phyloP scores from a whole-genome alignment of 371 early-diverging fungal species.

The Rhizomucor pusillus region DNA sequence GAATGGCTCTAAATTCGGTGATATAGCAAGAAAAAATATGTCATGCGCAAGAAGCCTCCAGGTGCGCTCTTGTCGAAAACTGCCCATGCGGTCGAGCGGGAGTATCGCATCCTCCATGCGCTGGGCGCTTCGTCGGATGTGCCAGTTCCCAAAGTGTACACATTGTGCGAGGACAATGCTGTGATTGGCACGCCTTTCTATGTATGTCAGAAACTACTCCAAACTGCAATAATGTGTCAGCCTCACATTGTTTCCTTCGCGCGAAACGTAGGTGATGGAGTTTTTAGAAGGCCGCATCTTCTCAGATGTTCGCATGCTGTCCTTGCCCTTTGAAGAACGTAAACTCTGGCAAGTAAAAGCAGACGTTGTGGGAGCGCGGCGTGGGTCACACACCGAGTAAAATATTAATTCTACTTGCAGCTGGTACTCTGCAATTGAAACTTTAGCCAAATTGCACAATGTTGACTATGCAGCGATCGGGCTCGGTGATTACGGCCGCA shows the following conservation, averaged over 20 bases:
- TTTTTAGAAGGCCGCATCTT: conserved; percentile 88
- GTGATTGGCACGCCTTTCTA: conserved; percentile 92
- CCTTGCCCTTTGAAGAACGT: conserved; percentile 57
- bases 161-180: conserved; percentile 74
- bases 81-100: conserved; percentile 92
- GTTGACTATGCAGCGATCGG: conserved; percentile 67
- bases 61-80: conserved; percentile 81
- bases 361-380: neutral
- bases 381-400: too few relatives aligned
- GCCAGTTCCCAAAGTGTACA: conserved; percentile 87
- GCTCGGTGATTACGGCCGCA: conserved; percentile 67
- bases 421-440: conserved; percentile 72
- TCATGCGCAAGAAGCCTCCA: conserved; percentile 91
- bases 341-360: conserved; percentile 43
- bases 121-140: conserved; percentile 70
- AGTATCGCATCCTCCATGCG: conserved; percentile 78
- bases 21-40: conserved; percentile 58
- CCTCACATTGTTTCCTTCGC: neutral
- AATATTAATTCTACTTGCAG: too few relatives aligned
- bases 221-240: too few relatives aligned
- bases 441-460: conserved; percentile 77
- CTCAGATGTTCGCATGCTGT: conserved; percentile 57
- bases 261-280: conserved; percentile 72
- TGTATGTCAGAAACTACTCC: conserved; percentile 59
- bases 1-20: neutral